Percentiles rank a stretch among this genome's conserved stretches.
Conservation (phyloP, 371 early-diverging fungal species). For the Mortierella sp. region DNA sequence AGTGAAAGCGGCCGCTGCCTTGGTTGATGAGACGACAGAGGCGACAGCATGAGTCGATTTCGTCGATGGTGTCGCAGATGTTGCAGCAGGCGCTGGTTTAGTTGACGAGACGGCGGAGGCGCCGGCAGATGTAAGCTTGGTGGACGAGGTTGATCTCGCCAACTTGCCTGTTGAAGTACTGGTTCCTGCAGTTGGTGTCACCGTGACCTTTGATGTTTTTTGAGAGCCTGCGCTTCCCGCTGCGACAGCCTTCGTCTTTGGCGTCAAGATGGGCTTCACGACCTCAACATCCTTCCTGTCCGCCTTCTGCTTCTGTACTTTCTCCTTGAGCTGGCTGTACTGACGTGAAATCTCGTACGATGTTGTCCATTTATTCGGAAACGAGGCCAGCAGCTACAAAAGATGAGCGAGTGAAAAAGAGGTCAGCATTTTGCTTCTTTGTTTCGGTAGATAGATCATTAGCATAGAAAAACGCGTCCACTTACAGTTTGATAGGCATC, state of each 20-base stretch:
- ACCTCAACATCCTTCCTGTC: conserved; percentile 22
- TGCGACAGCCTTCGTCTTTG: conserved; percentile 18
- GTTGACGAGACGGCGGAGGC: background rate
- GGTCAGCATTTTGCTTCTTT: background rate
- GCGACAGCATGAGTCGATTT: too few relatives aligned
- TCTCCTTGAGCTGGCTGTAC: conserved; percentile 65
- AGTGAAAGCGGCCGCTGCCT: too few relatives aligned
- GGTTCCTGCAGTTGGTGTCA: background rate
- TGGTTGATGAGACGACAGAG: too few relatives aligned
- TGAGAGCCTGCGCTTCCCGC: background rate
- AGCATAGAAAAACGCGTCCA: too few relatives aligned
- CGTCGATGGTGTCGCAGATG: background rate
- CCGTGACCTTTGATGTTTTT: background rate
- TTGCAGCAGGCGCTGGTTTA: background rate
- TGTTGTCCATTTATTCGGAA: conserved; percentile 69
- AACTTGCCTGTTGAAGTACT: background rate
- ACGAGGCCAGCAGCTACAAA: conserved; percentile 61
- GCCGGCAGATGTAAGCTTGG: background rate
- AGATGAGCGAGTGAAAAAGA: background rate
- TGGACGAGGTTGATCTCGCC: background rate
- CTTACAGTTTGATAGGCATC: conserved; percentile 66
- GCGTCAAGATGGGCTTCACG: background rate
- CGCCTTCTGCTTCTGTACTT: conserved; percentile 45
- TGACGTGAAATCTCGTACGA: conserved; percentile 69
- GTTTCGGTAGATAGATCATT: background rate